These are phyloP conservation scores for Exophiala sp. DNA, from an alignment of 2,329 filamentous ascomycete species.

Conservation along the genomic window DNA sequence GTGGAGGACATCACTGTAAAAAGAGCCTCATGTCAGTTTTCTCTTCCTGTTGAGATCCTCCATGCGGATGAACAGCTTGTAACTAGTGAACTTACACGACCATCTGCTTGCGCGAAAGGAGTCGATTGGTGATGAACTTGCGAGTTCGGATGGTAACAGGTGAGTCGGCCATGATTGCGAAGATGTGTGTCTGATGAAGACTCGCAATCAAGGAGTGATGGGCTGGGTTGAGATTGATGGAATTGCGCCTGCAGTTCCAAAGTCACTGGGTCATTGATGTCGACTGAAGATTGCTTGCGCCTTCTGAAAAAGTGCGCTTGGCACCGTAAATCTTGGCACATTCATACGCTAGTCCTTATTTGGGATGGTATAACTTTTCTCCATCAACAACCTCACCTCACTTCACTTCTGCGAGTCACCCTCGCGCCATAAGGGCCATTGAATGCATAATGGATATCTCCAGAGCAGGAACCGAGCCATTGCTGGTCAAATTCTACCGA, in stretches of 20 bases:
- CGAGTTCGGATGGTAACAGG: slow-evolving; percentile 88
- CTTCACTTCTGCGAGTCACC: neutral
- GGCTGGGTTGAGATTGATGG: slow-evolving; percentile 3
- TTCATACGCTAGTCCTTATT: slow-evolving; percentile 6
- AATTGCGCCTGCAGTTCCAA: slow-evolving; percentile 9
- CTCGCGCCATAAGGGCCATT: neutral
- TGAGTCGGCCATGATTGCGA: slow-evolving; percentile 77
- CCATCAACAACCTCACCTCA: neutral
- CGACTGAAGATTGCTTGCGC: slow-evolving; percentile 12
- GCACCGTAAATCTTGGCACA: slow-evolving; percentile 22
- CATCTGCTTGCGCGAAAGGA: slow-evolving; percentile 99
- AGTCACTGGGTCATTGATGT: slow-evolving; percentile 3
- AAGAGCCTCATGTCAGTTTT: neutral
- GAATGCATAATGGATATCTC: slow-evolving; percentile 15
- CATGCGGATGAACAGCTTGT: neutral
- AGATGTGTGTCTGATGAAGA: slow-evolving; percentile 8
- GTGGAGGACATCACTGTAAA: slow-evolving; percentile 92
- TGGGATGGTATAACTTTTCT: neutral
- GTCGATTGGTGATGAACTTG: slow-evolving; percentile 99
- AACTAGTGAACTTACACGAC: slow-evolving; percentile 74
- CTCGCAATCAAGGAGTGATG: slow-evolving; percentile 16
- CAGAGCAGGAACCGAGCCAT: slow-evolving; percentile 32
- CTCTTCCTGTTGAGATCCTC: neutral
- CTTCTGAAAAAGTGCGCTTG: slow-evolving; percentile 22
- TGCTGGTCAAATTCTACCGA: slow-evolving; percentile 57